These are phyloP conservation scores for Xerocomus brunneocitrinus DNA, from an alignment of 768 basidiomycete species.

Conservation along the genomic window DNA sequence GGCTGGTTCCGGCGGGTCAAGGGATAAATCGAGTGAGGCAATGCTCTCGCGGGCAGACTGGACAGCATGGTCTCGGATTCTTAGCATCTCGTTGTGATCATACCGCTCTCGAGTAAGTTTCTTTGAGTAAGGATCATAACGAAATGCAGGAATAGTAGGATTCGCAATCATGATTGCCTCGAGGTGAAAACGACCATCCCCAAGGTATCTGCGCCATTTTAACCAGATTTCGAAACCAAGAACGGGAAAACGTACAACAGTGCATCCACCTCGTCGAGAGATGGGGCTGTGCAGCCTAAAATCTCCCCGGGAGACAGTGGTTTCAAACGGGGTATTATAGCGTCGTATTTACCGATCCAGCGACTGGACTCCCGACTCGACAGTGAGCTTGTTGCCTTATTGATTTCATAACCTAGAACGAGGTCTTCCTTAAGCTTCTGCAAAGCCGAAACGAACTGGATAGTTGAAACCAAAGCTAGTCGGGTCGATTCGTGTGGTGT, in stretches of 20 bases:
- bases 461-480: slow-evolving; percentile 91
- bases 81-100: slow-evolving; percentile 83
- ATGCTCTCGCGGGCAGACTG: slow-evolving; percentile 67
- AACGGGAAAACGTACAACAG: slow-evolving; percentile 59
- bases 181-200: slow-evolving; percentile 96
- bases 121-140: slow-evolving; percentile 98
- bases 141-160: slow-evolving; percentile 88
- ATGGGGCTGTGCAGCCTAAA: slow-evolving; percentile 92
- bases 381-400: background rate
- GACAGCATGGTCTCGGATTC: slow-evolving; percentile 69
- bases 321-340: slow-evolving; percentile 77
- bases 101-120: slow-evolving; percentile 92
- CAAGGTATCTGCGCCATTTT: slow-evolving; percentile 69
- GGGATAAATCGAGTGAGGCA: slow-evolving; percentile 17
- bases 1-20: slow-evolving; percentile 17
- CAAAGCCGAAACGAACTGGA: slow-evolving; percentile 93
- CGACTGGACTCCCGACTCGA: slow-evolving; percentile 16
- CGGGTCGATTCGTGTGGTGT: slow-evolving; percentile 46
- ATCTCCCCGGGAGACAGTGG: slow-evolving; percentile 97
- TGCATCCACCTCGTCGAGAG: slow-evolving; percentile 75
- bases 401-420: slow-evolving; percentile 34
- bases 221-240: background rate
- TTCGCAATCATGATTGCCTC: slow-evolving; percentile 99
- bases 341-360: slow-evolving; percentile 67
- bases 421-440: slow-evolving; percentile 84